Evolutionary conservation across 352 stramenopile species (phyloP).

Genomic region (Globisporangium radiosum): DNA sequence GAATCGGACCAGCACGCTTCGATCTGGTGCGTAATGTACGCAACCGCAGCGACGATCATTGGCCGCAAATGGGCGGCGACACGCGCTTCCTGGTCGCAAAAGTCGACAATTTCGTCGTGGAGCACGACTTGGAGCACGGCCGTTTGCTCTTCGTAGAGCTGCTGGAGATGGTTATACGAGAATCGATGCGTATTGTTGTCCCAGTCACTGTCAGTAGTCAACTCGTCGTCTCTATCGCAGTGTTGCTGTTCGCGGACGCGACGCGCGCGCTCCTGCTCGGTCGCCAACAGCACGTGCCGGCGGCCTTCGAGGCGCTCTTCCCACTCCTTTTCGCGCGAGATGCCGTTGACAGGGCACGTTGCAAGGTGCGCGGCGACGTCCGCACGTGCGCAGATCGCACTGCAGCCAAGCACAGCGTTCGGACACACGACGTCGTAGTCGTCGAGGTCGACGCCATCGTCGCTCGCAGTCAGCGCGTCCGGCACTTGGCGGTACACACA

Average conservation of each 20-base stretch:
- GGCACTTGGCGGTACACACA: conserved; percentile 76
- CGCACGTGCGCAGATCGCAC: conserved; percentile 69
- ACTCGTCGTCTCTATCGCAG: background rate
- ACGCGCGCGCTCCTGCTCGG: conserved; percentile 60
- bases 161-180: conserved; percentile 62
- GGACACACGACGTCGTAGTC: conserved; percentile 83
- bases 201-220: conserved; percentile 18
- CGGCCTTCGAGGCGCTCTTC: conserved; percentile 66
- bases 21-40: conserved; percentile 36
- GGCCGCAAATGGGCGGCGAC: conserved; percentile 26
- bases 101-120: conserved; percentile 71
- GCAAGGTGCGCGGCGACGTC: conserved; percentile 58
- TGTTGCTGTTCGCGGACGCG: conserved; percentile 49
- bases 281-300: conserved; percentile 61
- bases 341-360: conserved; percentile 58
- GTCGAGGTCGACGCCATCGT: conserved; percentile 50
- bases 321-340: conserved; percentile 72
- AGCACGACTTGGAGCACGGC: conserved; percentile 70
- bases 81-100: conserved; percentile 38
- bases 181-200: conserved; percentile 18
- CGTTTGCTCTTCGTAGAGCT: conserved; percentile 78
- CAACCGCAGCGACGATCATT: conserved; percentile 51
- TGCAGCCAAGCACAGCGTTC: conserved; percentile 75
- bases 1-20: conserved; percentile 35
- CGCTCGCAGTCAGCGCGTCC: conserved; percentile 55